These are phyloP conservation scores for Exsudoporus floridanus DNA, from an alignment of 1,284 basidiomycete species.

Conservation along the genomic window DNA sequence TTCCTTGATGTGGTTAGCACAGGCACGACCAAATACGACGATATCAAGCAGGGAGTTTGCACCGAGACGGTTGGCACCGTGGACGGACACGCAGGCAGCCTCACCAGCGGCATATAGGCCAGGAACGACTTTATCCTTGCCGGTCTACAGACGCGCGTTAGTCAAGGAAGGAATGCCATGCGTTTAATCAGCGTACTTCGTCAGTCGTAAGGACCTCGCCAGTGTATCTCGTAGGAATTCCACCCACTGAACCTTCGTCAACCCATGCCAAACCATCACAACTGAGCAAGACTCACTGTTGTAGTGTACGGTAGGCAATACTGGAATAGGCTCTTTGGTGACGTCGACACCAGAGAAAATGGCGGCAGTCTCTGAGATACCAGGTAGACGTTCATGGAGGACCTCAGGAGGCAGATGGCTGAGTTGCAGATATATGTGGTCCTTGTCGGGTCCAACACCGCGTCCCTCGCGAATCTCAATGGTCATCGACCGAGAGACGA, in stretches of 20 bases:
- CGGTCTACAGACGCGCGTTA: constrained; percentile 45
- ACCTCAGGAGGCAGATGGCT: constrained; percentile 96
- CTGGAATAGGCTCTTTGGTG: constrained; percentile 98
- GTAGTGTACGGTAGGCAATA: constrained; percentile 94
- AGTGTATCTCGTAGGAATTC: constrained; percentile 98
- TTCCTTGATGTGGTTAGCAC: constrained; percentile 96
- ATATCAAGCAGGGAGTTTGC: constrained; percentile 99
- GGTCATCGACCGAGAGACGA: constrained; percentile 99
- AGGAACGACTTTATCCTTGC: constrained; percentile 93
- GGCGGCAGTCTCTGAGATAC: constrained; percentile 99
- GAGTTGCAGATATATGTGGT: constrained; percentile 96
- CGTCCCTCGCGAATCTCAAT: constrained; percentile 98
- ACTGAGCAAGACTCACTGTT: constrained; percentile 63
- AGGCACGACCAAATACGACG: constrained; percentile 98
- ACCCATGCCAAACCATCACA: background rate
- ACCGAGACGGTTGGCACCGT: constrained; percentile 99
- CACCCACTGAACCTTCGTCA: constrained; percentile 74
- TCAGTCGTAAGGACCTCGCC: constrained; percentile 93
- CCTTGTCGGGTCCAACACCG: constrained; percentile 98
- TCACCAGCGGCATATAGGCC: constrained; percentile 99
- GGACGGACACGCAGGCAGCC: constrained; percentile 98
- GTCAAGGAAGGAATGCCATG: background rate
- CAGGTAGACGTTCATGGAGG: constrained; percentile 95
- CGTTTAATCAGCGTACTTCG: constrained; percentile 39
- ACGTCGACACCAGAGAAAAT: constrained; percentile 99